Base-by-base conservation (phyloP, 2,329 filamentous ascomycete species). In the Dactylonectria macrodidyma region DNA sequence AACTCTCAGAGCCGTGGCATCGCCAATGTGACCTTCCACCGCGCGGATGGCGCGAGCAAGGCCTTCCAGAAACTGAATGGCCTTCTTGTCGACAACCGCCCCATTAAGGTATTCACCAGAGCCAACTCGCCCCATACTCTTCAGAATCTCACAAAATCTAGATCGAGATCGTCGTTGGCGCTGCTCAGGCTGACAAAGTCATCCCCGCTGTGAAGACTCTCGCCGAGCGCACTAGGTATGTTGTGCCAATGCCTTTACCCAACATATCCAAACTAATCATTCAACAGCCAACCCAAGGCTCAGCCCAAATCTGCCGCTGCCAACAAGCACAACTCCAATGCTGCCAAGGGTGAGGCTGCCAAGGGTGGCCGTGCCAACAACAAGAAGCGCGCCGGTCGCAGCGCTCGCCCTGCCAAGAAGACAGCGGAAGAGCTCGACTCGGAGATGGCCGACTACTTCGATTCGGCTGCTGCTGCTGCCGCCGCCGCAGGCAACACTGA, bases 371-470 rank as follows among this genome's bases (percentile, higher is more conserved):
- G 82, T 51, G 84, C 83, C 71, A 82, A 83, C 75, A 87, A 87
- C 75, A 87, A 87, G 81, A 88, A 86, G 79, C 85, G 87, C 48
- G 90, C 71, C 62, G 74, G 52, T 51, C 73, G 91, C 74, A 92
- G 85, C 77, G 85, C 87, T 72, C 89, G 92, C 76, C 87, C 92
- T 73, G 84, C 91, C 77, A 86, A 97, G 85, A 98, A 98, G 93
- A 97, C 95, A 0, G 91, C 92, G 1, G 95, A 97, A 80, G 95
- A 99, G 84, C 90, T 99, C 30, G 96, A 99, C 81, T 95, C 94
- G 5, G 96, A 99, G 82, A 99, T 99, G 96, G 91, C 90, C 22
- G 96, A 98, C 82, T 99, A 99, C 85, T 98, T 97, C 80, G 90
- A 87, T 47, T 80, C 82, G 67, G 75, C 77, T 36, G 81, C 81